Conservation (phyloP, 1,284 basidiomycete genomes). For the Naganishia albida region DNA sequence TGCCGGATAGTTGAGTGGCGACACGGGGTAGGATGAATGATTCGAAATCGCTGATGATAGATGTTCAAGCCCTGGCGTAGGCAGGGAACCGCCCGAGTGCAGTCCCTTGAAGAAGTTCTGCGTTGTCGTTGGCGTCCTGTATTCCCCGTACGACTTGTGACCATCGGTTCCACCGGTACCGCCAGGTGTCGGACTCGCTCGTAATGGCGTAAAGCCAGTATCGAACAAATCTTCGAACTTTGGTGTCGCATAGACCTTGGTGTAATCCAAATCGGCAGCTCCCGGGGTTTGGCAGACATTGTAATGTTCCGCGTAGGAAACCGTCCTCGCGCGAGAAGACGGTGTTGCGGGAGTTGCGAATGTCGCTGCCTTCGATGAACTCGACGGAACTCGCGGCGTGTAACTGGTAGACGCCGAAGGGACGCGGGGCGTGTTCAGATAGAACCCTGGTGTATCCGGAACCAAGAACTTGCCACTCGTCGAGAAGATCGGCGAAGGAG, state of each 20-base stretch:
- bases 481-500: conserved; percentile 34
- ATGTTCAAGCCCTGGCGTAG: conserved; percentile 26
- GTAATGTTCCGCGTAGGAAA: conserved; percentile 36
- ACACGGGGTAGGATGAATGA: conserved; percentile 23
- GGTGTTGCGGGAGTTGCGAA: conserved; percentile 31
- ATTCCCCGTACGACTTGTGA: conserved; percentile 14
- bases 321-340: conserved; percentile 18
- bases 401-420: conserved; percentile 24
- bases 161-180: conserved; percentile 7
- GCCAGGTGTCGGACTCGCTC: conserved; percentile 18
- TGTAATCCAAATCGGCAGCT: conserved; percentile 31
- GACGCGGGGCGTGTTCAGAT: conserved; percentile 15
- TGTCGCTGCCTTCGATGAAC: conserved; percentile 8
- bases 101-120: conserved; percentile 33
- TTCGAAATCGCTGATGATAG: conserved; percentile 26
- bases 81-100: conserved; percentile 26
- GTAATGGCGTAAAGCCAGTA: conserved; percentile 25
- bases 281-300: conserved; percentile 35
- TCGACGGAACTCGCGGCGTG: conserved; percentile 22
- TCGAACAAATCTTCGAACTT: conserved; percentile 36
- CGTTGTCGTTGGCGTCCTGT: conserved; percentile 32
- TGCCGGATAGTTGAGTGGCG: conserved; percentile 18
- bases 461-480: conserved; percentile 27
- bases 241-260: conserved; percentile 34
- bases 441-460: conserved; percentile 29